Percentiles rank a stretch among this genome's conserved stretches.
Conservation (phyloP, 306 rosid species). For the Hippophae gyantsensis region DNA sequence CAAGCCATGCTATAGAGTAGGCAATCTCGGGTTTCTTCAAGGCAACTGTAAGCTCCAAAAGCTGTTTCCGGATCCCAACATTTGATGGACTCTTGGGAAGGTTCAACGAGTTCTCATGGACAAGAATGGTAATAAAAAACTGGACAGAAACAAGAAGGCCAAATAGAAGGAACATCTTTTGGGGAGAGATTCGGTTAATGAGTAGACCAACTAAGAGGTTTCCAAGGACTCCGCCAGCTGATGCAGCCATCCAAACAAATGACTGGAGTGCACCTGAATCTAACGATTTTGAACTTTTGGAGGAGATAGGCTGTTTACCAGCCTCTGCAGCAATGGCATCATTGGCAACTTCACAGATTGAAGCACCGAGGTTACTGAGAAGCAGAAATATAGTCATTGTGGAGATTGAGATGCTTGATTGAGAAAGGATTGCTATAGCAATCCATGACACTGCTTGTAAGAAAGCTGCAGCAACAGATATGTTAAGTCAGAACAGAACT, state of each 20-base stretch:
- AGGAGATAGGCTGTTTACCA: conserved; percentile 44
- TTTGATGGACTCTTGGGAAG: conserved; percentile 42
- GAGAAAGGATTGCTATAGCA: conserved; percentile 50
- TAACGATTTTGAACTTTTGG: conserved; percentile 31
- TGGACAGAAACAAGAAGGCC: conserved; percentile 62
- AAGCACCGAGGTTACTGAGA: conserved; percentile 81
- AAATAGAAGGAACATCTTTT: conserved; percentile 48
- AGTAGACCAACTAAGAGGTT: conserved; percentile 65
- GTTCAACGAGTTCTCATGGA: conserved; percentile 53
- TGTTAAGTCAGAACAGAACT: background rate
- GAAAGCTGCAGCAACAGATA: conserved; percentile 52
- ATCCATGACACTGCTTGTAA: conserved; percentile 91
- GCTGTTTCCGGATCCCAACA: conserved; percentile 52
- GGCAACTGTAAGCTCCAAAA: conserved; percentile 47
- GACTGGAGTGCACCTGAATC: conserved; percentile 77
- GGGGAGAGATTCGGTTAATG: conserved; percentile 43
- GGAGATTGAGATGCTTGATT: conserved; percentile 49
- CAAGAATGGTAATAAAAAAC: conserved; percentile 43
- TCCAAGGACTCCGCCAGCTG: conserved; percentile 82
- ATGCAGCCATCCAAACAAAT: conserved; percentile 81
- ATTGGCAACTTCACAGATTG: conserved; percentile 88
- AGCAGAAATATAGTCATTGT: conserved; percentile 58
- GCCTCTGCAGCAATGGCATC: conserved; percentile 91
- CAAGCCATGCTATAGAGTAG: conserved; percentile 67
- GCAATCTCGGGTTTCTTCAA: conserved; percentile 57